Evolutionary conservation across 2,329 filamentous ascomycete species (phyloP).

Genomic region (Ascocoryne sarcoides): DNA sequence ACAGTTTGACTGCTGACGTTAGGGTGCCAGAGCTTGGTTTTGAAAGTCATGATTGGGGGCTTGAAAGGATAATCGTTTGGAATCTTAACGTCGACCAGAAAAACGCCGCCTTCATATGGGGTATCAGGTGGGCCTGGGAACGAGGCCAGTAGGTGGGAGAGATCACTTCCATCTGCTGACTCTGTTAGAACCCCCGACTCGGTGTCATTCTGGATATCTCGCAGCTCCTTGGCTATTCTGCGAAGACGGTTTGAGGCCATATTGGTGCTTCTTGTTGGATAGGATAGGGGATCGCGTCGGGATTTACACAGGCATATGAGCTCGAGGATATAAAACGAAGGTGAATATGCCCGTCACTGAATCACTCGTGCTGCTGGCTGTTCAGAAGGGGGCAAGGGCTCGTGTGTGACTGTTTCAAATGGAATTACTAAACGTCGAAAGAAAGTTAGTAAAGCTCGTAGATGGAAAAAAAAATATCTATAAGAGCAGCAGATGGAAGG

Average conservation of each 20-base stretch:
- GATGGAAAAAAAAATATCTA: too few relatives aligned
- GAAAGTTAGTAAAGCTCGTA: too few relatives aligned
- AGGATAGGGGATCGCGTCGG: too few relatives aligned
- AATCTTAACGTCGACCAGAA: slow-evolving; percentile 75
- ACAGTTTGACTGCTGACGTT: slow-evolving; percentile 94
- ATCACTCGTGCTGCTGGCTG: too few relatives aligned
- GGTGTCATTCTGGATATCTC: slow-evolving; percentile 65
- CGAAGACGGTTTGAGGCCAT: slow-evolving; percentile 32
- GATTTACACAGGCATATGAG: too few relatives aligned
- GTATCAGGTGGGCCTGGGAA: slow-evolving; percentile 87
- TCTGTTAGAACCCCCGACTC: slow-evolving; percentile 68
- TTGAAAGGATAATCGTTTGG: slow-evolving; percentile 89
- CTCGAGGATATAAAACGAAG: too few relatives aligned
- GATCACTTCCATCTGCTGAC: slow-evolving; percentile 50
- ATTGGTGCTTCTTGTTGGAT: too few relatives aligned
- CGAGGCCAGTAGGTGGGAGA: slow-evolving; percentile 74
- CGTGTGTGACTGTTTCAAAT: too few relatives aligned
- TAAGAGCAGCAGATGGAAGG: too few relatives aligned
- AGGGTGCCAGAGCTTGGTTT: slow-evolving; percentile 93
- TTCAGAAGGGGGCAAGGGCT: too few relatives aligned
- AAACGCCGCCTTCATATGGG: slow-evolving; percentile 83
- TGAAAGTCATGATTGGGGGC: slow-evolving; percentile 82
- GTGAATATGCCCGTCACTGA: too few relatives aligned
- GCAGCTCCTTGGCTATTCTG: slow-evolving; percentile 66
- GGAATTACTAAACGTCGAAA: too few relatives aligned